Evolutionary conservation across 306 rosid genomes (phyloP).

Genomic region (Oemleria cerasiformis): DNA sequence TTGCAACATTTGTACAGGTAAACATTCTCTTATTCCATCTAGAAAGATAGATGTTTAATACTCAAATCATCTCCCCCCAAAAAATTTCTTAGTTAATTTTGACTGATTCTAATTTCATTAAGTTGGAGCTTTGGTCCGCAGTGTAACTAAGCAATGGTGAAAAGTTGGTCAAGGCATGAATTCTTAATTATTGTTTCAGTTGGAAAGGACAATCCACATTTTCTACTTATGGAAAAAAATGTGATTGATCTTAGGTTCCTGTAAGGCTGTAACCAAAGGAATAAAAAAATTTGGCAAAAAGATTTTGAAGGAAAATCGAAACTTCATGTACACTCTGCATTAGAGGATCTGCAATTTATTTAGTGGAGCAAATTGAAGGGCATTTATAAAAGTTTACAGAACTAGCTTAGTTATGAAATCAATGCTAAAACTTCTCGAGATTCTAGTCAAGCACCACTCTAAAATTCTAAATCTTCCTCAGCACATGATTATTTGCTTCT

Average conservation of each 20-base stretch:
- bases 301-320: background rate
- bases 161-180: slow-evolving; percentile 5
- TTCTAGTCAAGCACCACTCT: background rate
- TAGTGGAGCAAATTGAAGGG: too few species aligned
- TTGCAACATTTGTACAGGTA: slow-evolving; percentile 79
- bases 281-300: background rate
- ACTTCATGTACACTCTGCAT: background rate
- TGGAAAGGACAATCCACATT: background rate
- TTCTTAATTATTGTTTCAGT: background rate
- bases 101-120: background rate
- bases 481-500: background rate
- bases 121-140: background rate
- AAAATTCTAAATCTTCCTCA: background rate
- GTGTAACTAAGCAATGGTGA: background rate
- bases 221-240: background rate
- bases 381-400: background rate
- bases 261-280: background rate
- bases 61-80: background rate
- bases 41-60: background rate
- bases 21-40: slow-evolving; percentile 1
- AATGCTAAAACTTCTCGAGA: background rate
- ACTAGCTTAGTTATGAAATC: background rate
- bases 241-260: background rate
- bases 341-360: background rate
- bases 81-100: background rate